A percentile compares a stretch with the other conserved stretches of the same genome.
Conservation (phyloP, 148 eudicot species). For the Bassia scoparia region DNA sequence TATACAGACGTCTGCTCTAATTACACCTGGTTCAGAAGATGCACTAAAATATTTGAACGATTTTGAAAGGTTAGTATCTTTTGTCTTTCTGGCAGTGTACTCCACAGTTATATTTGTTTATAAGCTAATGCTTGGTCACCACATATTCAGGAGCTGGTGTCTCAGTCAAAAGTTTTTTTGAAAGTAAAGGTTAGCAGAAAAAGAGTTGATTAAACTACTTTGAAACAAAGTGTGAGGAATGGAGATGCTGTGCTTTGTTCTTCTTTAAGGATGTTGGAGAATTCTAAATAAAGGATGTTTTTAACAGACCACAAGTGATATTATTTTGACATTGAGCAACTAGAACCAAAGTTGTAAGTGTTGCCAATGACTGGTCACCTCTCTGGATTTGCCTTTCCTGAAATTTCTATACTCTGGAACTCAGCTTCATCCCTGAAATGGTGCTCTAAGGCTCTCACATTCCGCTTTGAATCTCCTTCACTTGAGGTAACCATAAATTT, state of each 20-base stretch:
- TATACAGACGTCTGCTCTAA: conserved; percentile 32
- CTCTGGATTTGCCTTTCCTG: conserved; percentile 55
- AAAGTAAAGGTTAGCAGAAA: conserved; percentile 56
- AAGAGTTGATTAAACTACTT: conserved; percentile 42
- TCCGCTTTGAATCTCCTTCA: conserved; percentile 40
- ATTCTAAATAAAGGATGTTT: conserved; percentile 30
- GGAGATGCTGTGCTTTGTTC: conserved; percentile 63
- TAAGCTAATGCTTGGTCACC: conserved; percentile 10
- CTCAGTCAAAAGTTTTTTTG: conserved; percentile 51
- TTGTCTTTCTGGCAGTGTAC: not conserved
- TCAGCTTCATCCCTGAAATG: conserved; percentile 61
- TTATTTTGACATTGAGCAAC: conserved; percentile 39
- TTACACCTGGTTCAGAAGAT: conserved; percentile 33
- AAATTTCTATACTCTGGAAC: conserved; percentile 56
- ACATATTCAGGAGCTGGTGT: conserved; percentile 68
- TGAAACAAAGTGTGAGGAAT: conserved; percentile 54
- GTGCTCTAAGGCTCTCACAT: conserved; percentile 59
- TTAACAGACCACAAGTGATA: conserved; percentile 32
- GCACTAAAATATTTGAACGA: conserved; percentile 47
- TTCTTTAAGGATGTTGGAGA: conserved; percentile 42
- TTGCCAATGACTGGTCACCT: conserved; percentile 47
- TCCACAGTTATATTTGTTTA: not conserved
- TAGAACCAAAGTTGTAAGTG: conserved; percentile 39
- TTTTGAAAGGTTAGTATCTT: conserved; percentile 57
- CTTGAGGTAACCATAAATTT: conserved; percentile 50